phyloP scores from a whole-genome alignment of 2,329 filamentous ascomycete species.

The Arthrinium puccinioides region DNA sequence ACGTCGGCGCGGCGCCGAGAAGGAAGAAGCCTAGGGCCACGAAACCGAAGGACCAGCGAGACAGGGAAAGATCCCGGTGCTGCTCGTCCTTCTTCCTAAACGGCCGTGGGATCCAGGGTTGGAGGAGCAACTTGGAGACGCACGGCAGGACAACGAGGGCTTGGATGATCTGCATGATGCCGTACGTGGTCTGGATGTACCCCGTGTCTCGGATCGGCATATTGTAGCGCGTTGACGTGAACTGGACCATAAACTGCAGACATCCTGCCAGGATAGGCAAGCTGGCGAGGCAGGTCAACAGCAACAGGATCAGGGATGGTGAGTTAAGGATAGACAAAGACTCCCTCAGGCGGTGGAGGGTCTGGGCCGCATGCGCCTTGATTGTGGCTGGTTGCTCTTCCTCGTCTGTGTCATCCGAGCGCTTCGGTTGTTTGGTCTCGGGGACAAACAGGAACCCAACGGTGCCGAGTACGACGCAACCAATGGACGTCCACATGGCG shows the following conservation, averaged over 20 bases:
- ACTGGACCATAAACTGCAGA: conserved; percentile 18
- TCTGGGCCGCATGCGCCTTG: not conserved
- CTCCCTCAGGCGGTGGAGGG: conserved; percentile 4
- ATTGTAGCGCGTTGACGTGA: conserved; percentile 22
- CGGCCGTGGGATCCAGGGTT: conserved; percentile 9
- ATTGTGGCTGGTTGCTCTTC: not conserved
- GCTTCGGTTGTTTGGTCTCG: conserved; percentile 8
- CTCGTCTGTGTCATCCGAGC: not conserved
- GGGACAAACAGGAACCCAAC: conserved; percentile 5
- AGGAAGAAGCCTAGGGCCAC: conserved; percentile 14
- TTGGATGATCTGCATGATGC: conserved; percentile 16
- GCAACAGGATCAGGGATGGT: conserved; percentile 9
- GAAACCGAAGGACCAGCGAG: conserved; percentile 17
- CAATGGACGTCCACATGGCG: not conserved
- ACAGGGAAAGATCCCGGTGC: conserved; percentile 18
- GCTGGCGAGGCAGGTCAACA: conserved; percentile 7
- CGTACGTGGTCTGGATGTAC: conserved; percentile 22
- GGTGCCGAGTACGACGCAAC: not conserved
- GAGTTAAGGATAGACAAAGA: conserved; percentile 7
- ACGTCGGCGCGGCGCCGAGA: conserved; percentile 16
- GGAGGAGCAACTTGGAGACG: conserved; percentile 13
- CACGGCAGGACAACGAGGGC: conserved; percentile 20
- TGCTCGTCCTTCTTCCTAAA: conserved; percentile 15
- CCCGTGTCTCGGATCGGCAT: conserved; percentile 20
- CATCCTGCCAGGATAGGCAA: conserved; percentile 4